These are phyloP conservation scores for Omphalea diandra DNA, from an alignment of 441 rosid genomes.

Conservation along the genomic window DNA sequence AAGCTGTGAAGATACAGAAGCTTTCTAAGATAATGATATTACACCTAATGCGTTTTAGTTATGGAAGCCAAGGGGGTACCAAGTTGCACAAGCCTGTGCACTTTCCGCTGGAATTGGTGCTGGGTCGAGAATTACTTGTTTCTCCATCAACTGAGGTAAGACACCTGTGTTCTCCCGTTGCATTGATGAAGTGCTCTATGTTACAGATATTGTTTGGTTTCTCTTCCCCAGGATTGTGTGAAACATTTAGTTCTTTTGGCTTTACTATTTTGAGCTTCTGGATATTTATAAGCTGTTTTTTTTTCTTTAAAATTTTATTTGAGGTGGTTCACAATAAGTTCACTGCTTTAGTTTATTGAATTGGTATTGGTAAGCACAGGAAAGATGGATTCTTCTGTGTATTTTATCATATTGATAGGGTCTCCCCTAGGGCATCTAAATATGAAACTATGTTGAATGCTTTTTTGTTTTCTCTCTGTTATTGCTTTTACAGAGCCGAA, in stretches of 20 bases:
- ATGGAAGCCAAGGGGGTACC: conserved; percentile 90
- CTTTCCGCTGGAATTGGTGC: conserved; percentile 76
- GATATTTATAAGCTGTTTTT: neutral
- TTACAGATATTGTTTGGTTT: neutral
- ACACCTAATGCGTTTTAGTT: conserved; percentile 94
- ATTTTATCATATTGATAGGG: neutral
- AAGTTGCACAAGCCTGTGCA: conserved; percentile 83
- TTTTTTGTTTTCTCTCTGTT: neutral
- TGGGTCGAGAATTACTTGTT: conserved; percentile 65
- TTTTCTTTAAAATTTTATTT: neutral
- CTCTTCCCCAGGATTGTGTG: neutral
- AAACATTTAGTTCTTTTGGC: neutral
- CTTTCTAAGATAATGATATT: conserved; percentile 90
- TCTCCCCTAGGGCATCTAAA: neutral
- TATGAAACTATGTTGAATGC: neutral
- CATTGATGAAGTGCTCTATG: neutral
- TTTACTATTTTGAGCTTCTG: neutral
- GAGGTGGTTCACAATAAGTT: no score
- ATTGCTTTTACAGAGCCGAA: conserved; percentile 55
- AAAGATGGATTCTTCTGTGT: neutral
- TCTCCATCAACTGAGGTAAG: conserved; percentile 63
- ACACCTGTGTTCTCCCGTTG: neutral
- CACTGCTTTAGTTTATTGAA: no score
- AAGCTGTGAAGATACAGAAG: conserved; percentile 70
- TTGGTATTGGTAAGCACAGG: no score